Percentiles rank a stretch among this genome's conserved stretches.
phyloP scores from a whole-genome alignment of 805 yeast genomes.

The Trichomonascus vanleenenianus region DNA sequence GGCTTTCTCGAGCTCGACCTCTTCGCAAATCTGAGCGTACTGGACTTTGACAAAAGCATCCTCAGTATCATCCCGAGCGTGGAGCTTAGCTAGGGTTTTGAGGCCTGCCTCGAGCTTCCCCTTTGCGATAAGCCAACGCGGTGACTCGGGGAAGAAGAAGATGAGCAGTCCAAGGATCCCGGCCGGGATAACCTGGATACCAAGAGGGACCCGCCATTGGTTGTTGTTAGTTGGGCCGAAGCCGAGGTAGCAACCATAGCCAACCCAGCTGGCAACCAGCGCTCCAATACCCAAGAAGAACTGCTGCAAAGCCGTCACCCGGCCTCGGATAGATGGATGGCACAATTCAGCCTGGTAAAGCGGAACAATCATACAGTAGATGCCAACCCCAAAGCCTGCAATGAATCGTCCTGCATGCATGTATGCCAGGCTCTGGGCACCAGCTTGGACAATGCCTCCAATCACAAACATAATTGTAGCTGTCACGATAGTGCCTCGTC shows the following conservation, averaged over 20 bases:
- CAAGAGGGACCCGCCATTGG: conserved; percentile 36
- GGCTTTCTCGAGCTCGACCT: conserved; percentile 28
- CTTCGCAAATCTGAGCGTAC: conserved; percentile 31
- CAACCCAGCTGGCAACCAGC: conserved; percentile 24
- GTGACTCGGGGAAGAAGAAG: conserved; percentile 42
- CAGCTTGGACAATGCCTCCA: conserved; percentile 26
- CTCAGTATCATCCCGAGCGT: conserved; percentile 30
- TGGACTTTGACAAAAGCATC: conserved; percentile 8
- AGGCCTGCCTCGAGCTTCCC: conserved; percentile 46
- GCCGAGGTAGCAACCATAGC: conserved; percentile 19
- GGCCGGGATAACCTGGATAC: conserved; percentile 43
- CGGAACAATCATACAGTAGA: conserved; percentile 46
- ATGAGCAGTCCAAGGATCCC: conserved; percentile 35
- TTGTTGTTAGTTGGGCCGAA: conserved; percentile 15
- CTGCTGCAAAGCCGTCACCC: conserved; percentile 24
- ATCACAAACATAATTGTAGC: conserved; percentile 30
- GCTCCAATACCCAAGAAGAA: conserved; percentile 30
- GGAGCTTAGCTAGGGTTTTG: conserved; percentile 46
- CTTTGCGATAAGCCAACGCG: conserved; percentile 29
- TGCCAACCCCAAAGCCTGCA: conserved; percentile 49
- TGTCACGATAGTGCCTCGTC: conserved; percentile 55
- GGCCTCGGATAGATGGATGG: conserved; percentile 29
- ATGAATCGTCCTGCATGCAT: conserved; percentile 46
- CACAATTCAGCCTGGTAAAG: conserved; percentile 43
- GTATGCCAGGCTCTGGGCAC: conserved; percentile 28